Conservation (phyloP, 371 early-diverging fungal genomes). For the Mucor plumbeus region DNA sequence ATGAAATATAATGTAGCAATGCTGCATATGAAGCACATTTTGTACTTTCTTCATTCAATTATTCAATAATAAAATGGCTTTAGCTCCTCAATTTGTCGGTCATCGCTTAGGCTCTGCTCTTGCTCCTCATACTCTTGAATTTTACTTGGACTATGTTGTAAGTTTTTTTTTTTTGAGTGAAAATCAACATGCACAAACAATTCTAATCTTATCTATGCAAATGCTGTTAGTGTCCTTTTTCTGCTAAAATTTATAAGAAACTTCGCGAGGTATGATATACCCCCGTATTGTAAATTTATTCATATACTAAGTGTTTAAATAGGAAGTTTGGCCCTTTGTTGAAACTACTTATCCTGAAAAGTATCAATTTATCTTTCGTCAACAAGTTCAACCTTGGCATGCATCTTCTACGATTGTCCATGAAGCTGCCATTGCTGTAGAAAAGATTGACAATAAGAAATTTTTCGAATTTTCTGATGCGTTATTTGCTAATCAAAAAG, state of each 20-base stretch:
- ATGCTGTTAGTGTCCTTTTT: constrained; percentile 62
- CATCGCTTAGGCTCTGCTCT: constrained; percentile 60
- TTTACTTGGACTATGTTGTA: constrained; percentile 72
- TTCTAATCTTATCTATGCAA: background rate
- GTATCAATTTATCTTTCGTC: constrained; percentile 71
- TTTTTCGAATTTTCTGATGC: constrained; percentile 64
- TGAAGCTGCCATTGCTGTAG: constrained; percentile 84
- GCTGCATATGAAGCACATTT: background rate
- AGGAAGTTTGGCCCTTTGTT: constrained; percentile 66
- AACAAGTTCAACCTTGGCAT: constrained; percentile 90
- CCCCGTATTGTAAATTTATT: background rate
- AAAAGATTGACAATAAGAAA: constrained; percentile 57
- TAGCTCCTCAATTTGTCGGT: constrained; percentile 58
- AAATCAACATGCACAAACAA: background rate
- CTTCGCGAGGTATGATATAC: constrained; percentile 44
- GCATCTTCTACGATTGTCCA: constrained; percentile 75
- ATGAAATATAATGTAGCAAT: background rate
- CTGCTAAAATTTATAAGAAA: constrained; percentile 61
- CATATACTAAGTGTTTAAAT: background rate
- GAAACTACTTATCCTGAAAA: constrained; percentile 53
- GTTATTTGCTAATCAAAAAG: constrained; percentile 66
- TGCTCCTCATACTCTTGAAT: constrained; percentile 64
- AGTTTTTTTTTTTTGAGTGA: constrained; percentile 21
- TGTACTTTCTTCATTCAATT: constrained; percentile 3
- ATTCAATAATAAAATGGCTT: constrained; percentile 37